phyloP scores from a whole-genome alignment of 768 basidiomycete genomes.

The Steccherinum ochraceum region DNA sequence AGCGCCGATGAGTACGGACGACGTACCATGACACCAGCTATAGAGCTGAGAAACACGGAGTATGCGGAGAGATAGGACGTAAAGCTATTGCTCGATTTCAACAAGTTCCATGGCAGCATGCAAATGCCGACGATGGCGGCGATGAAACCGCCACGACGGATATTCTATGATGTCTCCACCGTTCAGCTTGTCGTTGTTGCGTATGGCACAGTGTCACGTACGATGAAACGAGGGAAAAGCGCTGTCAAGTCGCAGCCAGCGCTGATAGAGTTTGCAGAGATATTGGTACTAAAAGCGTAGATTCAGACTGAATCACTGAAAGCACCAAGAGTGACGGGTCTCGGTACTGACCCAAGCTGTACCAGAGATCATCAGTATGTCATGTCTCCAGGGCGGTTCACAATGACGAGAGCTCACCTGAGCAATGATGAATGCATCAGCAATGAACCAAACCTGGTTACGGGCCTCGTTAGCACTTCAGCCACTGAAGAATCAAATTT shows the following conservation, averaged over 20 bases:
- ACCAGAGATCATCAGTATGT: no score
- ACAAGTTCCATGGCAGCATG: conserved; percentile 74
- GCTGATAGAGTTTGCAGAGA: conserved; percentile 77
- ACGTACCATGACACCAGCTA: conserved; percentile 73
- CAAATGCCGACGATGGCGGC: conserved; percentile 72
- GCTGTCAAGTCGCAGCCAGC: conserved; percentile 82
- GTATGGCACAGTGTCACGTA: conserved; percentile 24
- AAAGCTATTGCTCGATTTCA: conserved; percentile 69
- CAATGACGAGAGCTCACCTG: conserved; percentile 37
- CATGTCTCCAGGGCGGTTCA: no score
- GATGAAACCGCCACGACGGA: conserved; percentile 79
- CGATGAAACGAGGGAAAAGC: conserved; percentile 70
- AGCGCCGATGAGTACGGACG: neutral
- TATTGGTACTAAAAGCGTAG: conserved; percentile 63
- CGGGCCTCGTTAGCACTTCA: conserved; percentile 9
- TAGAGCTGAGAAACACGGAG: conserved; percentile 74
- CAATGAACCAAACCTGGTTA: conserved; percentile 70
- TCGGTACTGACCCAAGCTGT: conserved; percentile 17
- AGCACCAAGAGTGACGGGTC: neutral
- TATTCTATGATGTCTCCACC: conserved; percentile 41
- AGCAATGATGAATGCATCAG: conserved; percentile 72
- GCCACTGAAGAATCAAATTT: neutral
- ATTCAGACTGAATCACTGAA: no score
- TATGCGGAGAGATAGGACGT: conserved; percentile 80
- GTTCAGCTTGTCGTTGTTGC: conserved; percentile 1